Percentiles rank a stretch among this genome's conserved stretches.
phyloP scores from a whole-genome alignment of 2,329 filamentous ascomycete genomes.

The Neofusicoccum laricinum region DNA sequence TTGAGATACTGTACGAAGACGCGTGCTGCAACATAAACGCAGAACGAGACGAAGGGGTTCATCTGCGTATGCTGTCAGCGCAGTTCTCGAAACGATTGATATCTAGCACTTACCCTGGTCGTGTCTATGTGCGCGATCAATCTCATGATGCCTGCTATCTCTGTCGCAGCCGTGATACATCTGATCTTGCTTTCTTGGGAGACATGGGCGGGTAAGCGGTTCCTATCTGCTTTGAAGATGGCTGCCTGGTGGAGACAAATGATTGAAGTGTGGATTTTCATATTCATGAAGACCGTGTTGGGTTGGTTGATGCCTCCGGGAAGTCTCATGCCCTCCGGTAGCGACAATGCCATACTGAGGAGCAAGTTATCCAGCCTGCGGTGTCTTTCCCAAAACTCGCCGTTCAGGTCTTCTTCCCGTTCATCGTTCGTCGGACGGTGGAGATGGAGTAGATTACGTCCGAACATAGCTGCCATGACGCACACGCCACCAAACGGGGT shows the following conservation, averaged over 20 bases:
- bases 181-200: constrained; percentile 87
- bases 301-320: constrained; percentile 72
- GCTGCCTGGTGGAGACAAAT: constrained; percentile 98
- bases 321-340: constrained; percentile 78
- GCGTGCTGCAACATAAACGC: constrained; percentile 89
- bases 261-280: constrained; percentile 94
- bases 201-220: constrained; percentile 72
- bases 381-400: constrained; percentile 94
- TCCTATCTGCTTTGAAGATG: constrained; percentile 94
- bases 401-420: constrained; percentile 81
- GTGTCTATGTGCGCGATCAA: constrained; percentile 90
- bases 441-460: constrained; percentile 84
- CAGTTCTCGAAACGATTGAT: too few relatives aligned
- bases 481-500: constrained; percentile 78
- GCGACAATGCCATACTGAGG: constrained; percentile 76
- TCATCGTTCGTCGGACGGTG: constrained; percentile 82
- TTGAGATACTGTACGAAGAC: constrained; percentile 98
- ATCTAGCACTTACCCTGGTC: constrained; percentile 61
- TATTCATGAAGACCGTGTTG: constrained; percentile 90
- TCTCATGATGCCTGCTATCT: constrained; percentile 92
- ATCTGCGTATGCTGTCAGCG: constrained; percentile 56
- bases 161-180: constrained; percentile 88
- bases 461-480: constrained; percentile 84
- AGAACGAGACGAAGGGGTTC: constrained; percentile 94
- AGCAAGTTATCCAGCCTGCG: constrained; percentile 85